Percentiles rank a stretch among this genome's conserved stretches.
These are phyloP conservation scores for Coriolopsis trogii DNA, from an alignment of 1,284 basidiomycete genomes.

Conservation along the genomic window DNA sequence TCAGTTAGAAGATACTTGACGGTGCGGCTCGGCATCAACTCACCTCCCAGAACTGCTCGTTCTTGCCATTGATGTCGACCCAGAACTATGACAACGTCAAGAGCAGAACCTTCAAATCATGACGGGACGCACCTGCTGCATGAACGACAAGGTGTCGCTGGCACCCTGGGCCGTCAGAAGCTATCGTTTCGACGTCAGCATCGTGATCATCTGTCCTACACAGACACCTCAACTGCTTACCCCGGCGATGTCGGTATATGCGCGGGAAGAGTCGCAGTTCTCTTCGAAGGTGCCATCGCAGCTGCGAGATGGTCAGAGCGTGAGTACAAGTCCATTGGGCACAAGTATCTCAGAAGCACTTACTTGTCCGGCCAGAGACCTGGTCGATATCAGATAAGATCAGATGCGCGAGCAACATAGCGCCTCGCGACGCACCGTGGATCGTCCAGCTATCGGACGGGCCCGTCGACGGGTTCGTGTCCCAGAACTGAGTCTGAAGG, in stretches of 20 bases:
- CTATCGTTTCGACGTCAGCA: slow-evolving; percentile 35
- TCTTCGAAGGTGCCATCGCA: slow-evolving; percentile 68
- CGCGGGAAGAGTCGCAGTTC: slow-evolving; percentile 68
- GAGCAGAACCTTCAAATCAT: too few relatives aligned
- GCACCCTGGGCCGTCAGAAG: slow-evolving; percentile 64
- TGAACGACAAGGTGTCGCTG: slow-evolving; percentile 63
- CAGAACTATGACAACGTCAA: slow-evolving; percentile 49
- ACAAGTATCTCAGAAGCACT: slow-evolving; percentile 26
- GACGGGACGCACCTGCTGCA: slow-evolving; percentile 65
- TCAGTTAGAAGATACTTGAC: neutral
- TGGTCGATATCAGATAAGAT: slow-evolving; percentile 28
- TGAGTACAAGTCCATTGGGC: too few relatives aligned
- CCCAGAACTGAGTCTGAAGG: slow-evolving; percentile 55
- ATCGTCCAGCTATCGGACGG: slow-evolving; percentile 76
- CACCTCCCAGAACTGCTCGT: slow-evolving; percentile 74
- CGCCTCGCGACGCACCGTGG: slow-evolving; percentile 52
- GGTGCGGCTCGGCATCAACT: too few relatives aligned
- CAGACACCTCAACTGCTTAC: slow-evolving; percentile 35
- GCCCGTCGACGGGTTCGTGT: slow-evolving; percentile 57
- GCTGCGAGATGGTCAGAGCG: slow-evolving; percentile 37
- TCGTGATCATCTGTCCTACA: too few relatives aligned
- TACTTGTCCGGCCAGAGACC: slow-evolving; percentile 76
- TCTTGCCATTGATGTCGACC: slow-evolving; percentile 63
- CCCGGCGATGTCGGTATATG: slow-evolving; percentile 57
- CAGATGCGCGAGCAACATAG: neutral